Conservation (phyloP, 805 yeast genomes). For the Hanseniaspora vineae region DNA sequence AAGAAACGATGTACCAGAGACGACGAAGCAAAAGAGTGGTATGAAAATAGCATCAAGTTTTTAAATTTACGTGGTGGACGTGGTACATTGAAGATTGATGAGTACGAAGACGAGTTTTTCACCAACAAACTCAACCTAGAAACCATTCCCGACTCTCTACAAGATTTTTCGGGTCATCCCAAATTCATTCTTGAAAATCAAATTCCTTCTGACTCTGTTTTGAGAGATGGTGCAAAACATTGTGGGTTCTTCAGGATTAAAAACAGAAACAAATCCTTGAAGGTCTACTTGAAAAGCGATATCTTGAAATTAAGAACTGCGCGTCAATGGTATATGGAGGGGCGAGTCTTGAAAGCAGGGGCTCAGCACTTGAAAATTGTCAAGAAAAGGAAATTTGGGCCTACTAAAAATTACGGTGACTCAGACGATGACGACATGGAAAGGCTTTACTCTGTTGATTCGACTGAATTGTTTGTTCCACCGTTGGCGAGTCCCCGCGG, state of each 20-base stretch:
- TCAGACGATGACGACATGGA: slow-evolving; percentile 34
- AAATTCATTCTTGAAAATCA: slow-evolving; percentile 69
- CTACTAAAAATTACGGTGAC: slow-evolving; percentile 26
- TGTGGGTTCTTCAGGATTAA: slow-evolving; percentile 60
- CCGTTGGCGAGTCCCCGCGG: slow-evolving; percentile 48
- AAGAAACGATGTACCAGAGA: slow-evolving; percentile 59
- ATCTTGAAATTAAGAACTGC: slow-evolving; percentile 58
- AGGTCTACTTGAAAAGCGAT: slow-evolving; percentile 56
- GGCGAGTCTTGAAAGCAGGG: slow-evolving; percentile 63
- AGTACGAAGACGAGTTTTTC: slow-evolving; percentile 24
- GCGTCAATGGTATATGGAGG: slow-evolving; percentile 75
- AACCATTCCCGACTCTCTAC: slow-evolving; percentile 76
- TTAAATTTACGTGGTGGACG: slow-evolving; percentile 11
- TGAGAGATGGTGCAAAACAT: slow-evolving; percentile 43
- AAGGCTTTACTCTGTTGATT: slow-evolving; percentile 63
- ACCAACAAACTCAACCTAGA: slow-evolving; percentile 48
- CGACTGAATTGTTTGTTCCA: slow-evolving; percentile 61
- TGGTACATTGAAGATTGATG: slow-evolving; percentile 21
- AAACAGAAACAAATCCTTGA: slow-evolving; percentile 31
- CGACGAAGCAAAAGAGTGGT: slow-evolving; percentile 50
- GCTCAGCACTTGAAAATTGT: slow-evolving; percentile 44
- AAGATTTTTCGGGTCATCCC: slow-evolving; percentile 82
- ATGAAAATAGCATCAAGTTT: slow-evolving; percentile 26
- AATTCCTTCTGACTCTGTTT: slow-evolving; percentile 55
- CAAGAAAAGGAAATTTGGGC: slow-evolving; percentile 11